Conservation (phyloP, 139 green algal genomes). For the Chlamydomonas sphaeroides region DNA sequence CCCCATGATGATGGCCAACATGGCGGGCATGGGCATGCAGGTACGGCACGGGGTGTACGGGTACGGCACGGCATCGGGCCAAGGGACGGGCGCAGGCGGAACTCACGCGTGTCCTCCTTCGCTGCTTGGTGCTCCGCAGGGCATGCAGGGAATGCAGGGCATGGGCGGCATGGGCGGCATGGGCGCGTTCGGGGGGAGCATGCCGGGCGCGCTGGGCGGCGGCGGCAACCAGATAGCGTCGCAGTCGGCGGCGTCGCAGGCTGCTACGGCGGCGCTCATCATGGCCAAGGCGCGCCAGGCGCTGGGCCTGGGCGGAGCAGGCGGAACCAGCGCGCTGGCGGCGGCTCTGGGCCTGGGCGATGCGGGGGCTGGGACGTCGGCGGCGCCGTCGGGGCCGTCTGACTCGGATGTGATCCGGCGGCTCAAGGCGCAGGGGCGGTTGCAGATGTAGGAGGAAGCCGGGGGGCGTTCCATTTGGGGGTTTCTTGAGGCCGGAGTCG, state of each 20-base stretch:
- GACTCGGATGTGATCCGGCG: constrained; percentile 21
- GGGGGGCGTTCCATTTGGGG: too few species aligned
- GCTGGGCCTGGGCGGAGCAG: background rate
- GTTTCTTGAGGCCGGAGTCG: too few species aligned
- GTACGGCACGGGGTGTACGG: too few species aligned
- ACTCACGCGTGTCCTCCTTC: too few species aligned
- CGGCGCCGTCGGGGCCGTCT: background rate
- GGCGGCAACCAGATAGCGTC: background rate
- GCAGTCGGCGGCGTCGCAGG: constrained; percentile 14
- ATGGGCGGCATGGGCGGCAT: background rate
- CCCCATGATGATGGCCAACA: too few species aligned
- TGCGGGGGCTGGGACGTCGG: background rate
- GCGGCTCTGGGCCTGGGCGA: background rate
- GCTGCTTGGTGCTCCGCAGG: too few species aligned
- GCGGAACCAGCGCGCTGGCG: background rate
- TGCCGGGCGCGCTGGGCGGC: background rate
- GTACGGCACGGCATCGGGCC: too few species aligned
- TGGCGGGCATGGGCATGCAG: too few species aligned
- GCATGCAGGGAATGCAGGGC: too few species aligned
- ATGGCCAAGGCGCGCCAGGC: constrained; percentile 12
- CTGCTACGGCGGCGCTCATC: too few species aligned
- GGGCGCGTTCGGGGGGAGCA: too few species aligned
- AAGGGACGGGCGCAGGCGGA: too few species aligned
- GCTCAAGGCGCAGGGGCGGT: constrained; percentile 18
- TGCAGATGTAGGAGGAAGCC: background rate